Percentiles rank a stretch among this genome's conserved stretches.
phyloP scores from a whole-genome alignment of 1,284 basidiomycete species.

The Golubevia pallescens region DNA sequence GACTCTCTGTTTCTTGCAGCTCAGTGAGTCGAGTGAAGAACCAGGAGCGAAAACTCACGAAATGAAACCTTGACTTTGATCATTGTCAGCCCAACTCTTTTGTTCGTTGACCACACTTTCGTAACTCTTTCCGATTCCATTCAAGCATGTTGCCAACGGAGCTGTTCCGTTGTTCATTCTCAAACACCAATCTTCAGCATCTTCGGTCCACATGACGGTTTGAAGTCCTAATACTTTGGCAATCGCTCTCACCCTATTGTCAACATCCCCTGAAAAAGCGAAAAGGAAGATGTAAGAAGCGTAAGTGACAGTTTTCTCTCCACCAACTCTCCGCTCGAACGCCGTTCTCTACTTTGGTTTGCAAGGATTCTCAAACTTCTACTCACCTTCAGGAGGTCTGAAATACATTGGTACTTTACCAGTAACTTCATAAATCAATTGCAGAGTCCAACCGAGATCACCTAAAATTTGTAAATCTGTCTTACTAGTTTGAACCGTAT shows the following conservation, averaged over 20 bases:
- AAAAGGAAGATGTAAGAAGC: too few relatives aligned
- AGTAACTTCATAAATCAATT: constrained; percentile 56
- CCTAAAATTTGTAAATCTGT: constrained; percentile 46
- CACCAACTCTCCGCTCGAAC: too few relatives aligned
- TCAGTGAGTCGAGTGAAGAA: too few relatives aligned
- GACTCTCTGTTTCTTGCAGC: too few relatives aligned
- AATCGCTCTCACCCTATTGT: constrained; percentile 51
- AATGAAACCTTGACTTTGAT: constrained; percentile 38
- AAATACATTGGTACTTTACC: constrained; percentile 45
- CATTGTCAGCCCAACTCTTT: constrained; percentile 24
- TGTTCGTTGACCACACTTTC: constrained; percentile 22
- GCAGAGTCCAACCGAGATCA: constrained; percentile 53
- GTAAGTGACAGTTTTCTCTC: too few relatives aligned
- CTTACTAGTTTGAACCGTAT: constrained; percentile 46
- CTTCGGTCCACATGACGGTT: constrained; percentile 41
- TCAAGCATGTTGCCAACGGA: constrained; percentile 28
- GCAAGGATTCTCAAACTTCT: too few relatives aligned
- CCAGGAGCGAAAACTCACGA: constrained; percentile 4
- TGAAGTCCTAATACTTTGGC: constrained; percentile 47
- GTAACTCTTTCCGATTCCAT: constrained; percentile 26
- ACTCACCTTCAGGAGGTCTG: constrained; percentile 42
- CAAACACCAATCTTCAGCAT: constrained; percentile 54
- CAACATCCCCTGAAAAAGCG: constrained; percentile 23
- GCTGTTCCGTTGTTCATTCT: constrained; percentile 39
- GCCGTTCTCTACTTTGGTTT: too few relatives aligned